A percentile compares a stretch with the other conserved stretches of the same genome.
Evolutionary conservation across 148 eudicot species (phyloP).

Genomic region (Fagopyrum tataricum): DNA sequence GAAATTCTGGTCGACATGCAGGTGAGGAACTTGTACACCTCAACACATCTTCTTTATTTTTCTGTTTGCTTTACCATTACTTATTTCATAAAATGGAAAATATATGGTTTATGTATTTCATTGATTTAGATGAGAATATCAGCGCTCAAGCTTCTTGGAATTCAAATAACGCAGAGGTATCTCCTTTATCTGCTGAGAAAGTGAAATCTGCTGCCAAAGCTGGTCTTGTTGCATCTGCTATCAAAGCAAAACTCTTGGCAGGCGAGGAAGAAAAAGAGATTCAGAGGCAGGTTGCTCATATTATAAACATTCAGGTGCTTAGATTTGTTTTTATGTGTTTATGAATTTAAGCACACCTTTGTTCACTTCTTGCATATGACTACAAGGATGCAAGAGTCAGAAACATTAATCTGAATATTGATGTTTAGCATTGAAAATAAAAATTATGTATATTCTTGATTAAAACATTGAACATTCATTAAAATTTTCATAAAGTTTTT

Average conservation of each 20-base stretch:
- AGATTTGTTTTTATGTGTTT: not conserved
- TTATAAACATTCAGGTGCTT: constrained; percentile 78
- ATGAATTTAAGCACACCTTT: not conserved
- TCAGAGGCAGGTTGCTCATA: constrained; percentile 83
- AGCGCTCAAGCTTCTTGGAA: constrained; percentile 27
- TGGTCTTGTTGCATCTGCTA: constrained; percentile 84
- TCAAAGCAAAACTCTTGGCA: constrained; percentile 82
- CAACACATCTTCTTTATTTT: not conserved
- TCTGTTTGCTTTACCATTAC: not conserved
- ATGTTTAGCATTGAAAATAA: too few relatives aligned
- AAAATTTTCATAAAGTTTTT: too few relatives aligned
- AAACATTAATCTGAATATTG: not conserved
- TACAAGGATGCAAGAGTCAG: not conserved
- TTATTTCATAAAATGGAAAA: not conserved
- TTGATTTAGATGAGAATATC: constrained; percentile 30
- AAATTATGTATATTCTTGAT: too few relatives aligned
- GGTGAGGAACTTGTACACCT: constrained; percentile 13
- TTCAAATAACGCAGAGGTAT: constrained; percentile 37
- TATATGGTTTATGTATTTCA: not conserved
- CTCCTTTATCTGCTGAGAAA: constrained; percentile 49
- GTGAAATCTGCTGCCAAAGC: constrained; percentile 70
- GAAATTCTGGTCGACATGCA: constrained; percentile 31
- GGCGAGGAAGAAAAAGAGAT: constrained; percentile 98
- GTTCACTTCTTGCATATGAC: not conserved
- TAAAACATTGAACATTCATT: too few relatives aligned